Evolutionary conservation across 192 early-diverging fungal genomes (phyloP), one percentile per base, ranked within the genome.

Genomic region (Linderina pennispora): DNA sequence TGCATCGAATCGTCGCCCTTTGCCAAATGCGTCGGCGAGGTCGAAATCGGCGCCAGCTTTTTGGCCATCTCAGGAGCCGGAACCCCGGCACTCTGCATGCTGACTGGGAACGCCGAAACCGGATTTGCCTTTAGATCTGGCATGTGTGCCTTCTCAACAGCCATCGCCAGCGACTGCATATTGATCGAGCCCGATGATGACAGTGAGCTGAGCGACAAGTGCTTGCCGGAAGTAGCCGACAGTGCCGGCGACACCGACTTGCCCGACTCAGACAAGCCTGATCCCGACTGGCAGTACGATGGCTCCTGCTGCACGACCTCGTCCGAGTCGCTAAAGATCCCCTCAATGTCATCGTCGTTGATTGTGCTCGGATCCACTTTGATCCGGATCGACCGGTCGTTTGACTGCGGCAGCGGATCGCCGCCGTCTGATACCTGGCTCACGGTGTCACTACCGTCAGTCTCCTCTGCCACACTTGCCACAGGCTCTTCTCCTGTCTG

Each of bases 261-360:
- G 20, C 28, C 18, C 14, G 48, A 22, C 17, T 45, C 48, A 0
- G 67, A 63, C 8, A 71, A 33, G 1, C 67, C 67, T 0, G 67
- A 53, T n/a, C 54, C 67, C 9, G 54, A 42, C 28, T 55, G 50
- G 44, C 52, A 62, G 31, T 45, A 71, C 38, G 67, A 71, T 0
- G 67, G 67, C 44, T 71, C 67, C 32, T 50, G 31, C 44, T 71
- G 67, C 8, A 71, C 56, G 4, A 63, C 32, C 6, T 58, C 55
- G 15, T 71, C 67, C 1, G 50, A 40, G 35, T 71, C 67, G 52
- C 60, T 71, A n/a, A 71, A 71, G 3, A 71, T 71, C 14, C 59
- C 67, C 21, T 71, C 67, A n/a, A 63, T 53, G 21, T 55, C 43
- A 23, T 54, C 45, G 42, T 59, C 56, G 15, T 54, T 35, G 19